Base-by-base conservation (phyloP, 2,329 filamentous ascomycete genomes). In the Pseudogymnoascus sp. region DNA sequence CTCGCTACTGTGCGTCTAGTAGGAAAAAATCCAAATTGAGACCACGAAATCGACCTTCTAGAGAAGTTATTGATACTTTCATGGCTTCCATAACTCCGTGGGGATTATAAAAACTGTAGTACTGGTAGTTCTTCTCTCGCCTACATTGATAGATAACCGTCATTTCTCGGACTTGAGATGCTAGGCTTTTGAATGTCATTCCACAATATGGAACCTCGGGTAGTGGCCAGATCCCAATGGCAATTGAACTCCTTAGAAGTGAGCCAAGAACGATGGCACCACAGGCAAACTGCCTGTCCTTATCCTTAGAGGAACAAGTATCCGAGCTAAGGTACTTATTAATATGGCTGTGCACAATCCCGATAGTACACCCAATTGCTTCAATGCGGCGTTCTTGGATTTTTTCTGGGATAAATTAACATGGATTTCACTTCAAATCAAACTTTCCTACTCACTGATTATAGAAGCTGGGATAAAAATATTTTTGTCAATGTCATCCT, bases 221-320 rank as follows among this genome's bases (percentile, higher is more conserved):
- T 33, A 61, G 65, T 0, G 69, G 69, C 68, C 66, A 70, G n/a
- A 70, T 67, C 10, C 67, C 68, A 53, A 70, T 70, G n/a, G 67
- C 66, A 11, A 63, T 50, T 11, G 68, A 67, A 10, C 65, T 66
- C 38, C 68, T 69, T 46, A 70, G 62, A 2, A 70, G 60, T 31
- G 67, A 70, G 17, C 69, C 67, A 13, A 71, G 42, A 53, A 69
- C 67, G 68, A 72, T 67, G 13, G 67, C 50, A 59, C 68, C 63
- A 64, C 60, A 71, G 5, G 63, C 70, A 4, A 37, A 37, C 35
- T 37, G 35, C 35, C n/a, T 37, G 13, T 37, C 35, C 35, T 37
- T 37, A 10, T 37, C 35, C 35, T 3, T 15, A 37, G 35, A 37
- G 35, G 1, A 15, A 37, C 10, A 10, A 15, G n/a, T 37, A 37